Evolutionary conservation across 306 rosid species (phyloP), one percentile per base, ranked within the genome.

Genomic region (Vigna trinervia): DNA sequence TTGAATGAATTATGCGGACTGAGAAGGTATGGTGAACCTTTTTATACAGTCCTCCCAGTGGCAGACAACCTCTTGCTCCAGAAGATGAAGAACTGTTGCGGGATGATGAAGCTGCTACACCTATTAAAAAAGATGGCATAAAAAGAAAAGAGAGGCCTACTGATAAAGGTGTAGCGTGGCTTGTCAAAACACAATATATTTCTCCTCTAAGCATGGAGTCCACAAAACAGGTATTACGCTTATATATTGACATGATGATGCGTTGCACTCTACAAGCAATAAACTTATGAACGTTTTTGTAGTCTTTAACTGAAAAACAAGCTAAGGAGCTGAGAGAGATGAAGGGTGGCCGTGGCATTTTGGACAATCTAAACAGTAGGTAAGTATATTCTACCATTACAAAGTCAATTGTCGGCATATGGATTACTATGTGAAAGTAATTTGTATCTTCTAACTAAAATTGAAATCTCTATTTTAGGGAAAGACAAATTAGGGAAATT

Each of bases 161-260:
- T 30, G 99, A 95, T 86, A 89, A 95, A 88, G 99, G 99, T 59
- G 97, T 95, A 81, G 97, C 99, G 43, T 95, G 99, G 99, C 96
- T 95, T 46, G 99, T 95, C 56, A 95, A 95, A 86, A 95, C 99
- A 38, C 99, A 95, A 72, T 95, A 95, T 84, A 95, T 95, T 77
- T 95, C 99, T 80, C 94, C 99, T 79, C 83, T 95, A 78, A 95
- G 99, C 90, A 88, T 76, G 82, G 99, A 95, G 60, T 92, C 99
- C 0, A 19, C 98, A 3, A 95, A 90, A 76, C 99, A 95, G 99
- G 99, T 95, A 83, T 12, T 50, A 26, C 51, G 76, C 78, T 32
- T 30, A 65, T 53, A 57, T 53, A 10, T 59, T 57, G 23, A 69
- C 70, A 69, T 53, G 38, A 23, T 58, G 43, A 58, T 82, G 47